Conservation (phyloP, 257 asterid genomes). For the Agastache rugosa region DNA sequence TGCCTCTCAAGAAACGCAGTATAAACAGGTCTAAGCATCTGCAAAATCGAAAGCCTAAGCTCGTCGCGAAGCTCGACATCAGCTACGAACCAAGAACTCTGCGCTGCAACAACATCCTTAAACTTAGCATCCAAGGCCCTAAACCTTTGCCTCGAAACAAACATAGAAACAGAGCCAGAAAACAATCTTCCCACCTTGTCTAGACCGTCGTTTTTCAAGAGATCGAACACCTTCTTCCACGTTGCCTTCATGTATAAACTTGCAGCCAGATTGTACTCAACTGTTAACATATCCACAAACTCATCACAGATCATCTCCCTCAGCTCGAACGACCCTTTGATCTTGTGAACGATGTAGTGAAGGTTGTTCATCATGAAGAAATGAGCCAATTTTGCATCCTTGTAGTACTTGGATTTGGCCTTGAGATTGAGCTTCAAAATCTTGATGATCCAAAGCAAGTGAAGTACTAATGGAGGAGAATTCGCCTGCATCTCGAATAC, state of each 20-base stretch:
- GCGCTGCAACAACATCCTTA: conserved; percentile 67
- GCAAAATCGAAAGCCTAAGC: conserved; percentile 65
- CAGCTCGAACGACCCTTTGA: conserved; percentile 59
- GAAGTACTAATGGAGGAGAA: conserved; percentile 59
- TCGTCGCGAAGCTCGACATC: conserved; percentile 73
- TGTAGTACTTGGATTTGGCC: conserved; percentile 66
- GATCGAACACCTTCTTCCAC: conserved; percentile 63
- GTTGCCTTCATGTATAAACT: conserved; percentile 57
- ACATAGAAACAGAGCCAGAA: conserved; percentile 61
- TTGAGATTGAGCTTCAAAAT: conserved; percentile 65
- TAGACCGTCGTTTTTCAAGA: conserved; percentile 69
- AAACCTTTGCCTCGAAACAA: conserved; percentile 66
- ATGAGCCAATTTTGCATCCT: conserved; percentile 59
- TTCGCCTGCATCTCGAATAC: conserved; percentile 49
- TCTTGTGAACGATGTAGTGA: conserved; percentile 69
- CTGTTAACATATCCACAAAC: conserved; percentile 51
- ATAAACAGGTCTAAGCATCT: conserved; percentile 64
- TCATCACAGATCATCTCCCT: conserved; percentile 73
- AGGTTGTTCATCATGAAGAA: conserved; percentile 82
- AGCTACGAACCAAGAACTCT: conserved; percentile 65
- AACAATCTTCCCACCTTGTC: conserved; percentile 61
- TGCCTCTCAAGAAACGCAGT: conserved; percentile 66
- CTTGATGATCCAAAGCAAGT: conserved; percentile 63
- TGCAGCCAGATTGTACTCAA: conserved; percentile 52
- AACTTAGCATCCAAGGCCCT: conserved; percentile 70